Evolutionary conservation across 257 asterid genomes (phyloP).

Genomic region (Salvia hispanica): DNA sequence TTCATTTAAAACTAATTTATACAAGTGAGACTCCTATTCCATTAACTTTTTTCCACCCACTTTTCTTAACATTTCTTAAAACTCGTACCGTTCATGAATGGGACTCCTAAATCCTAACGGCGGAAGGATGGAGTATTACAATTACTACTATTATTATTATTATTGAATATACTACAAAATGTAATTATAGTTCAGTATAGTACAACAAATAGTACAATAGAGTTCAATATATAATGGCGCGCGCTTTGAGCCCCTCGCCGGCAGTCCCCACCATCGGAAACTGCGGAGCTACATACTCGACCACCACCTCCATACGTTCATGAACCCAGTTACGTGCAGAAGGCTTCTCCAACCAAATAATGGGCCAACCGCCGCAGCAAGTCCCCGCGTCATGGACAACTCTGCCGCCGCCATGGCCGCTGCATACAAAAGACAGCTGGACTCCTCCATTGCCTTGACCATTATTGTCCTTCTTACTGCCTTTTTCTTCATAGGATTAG

Average conservation of each 20-base stretch:
- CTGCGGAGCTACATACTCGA: not conserved
- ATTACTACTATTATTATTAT: too few relatives aligned
- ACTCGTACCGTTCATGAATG: too few relatives aligned
- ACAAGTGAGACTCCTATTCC: too few relatives aligned
- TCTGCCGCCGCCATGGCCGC: constrained; percentile 31
- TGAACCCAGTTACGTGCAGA: constrained; percentile 26
- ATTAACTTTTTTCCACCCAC: too few relatives aligned
- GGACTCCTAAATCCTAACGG: too few relatives aligned
- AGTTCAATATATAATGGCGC: not conserved
- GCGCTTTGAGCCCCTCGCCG: not conserved
- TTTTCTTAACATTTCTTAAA: too few relatives aligned
- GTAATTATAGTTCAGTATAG: constrained; percentile 1
- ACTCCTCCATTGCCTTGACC: constrained; percentile 60
- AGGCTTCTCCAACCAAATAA: constrained; percentile 24
- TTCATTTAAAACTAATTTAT: too few relatives aligned
- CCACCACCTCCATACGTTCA: not conserved
- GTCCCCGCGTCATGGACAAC: not conserved
- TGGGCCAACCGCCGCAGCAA: not conserved
- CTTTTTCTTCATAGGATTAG: constrained; percentile 62
- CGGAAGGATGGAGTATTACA: too few relatives aligned
- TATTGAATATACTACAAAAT: not conserved
- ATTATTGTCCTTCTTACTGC: constrained; percentile 57
- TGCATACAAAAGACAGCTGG: constrained; percentile 31
- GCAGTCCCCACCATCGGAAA: not conserved
- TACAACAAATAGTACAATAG: constrained; percentile 9